Conservation (phyloP, 495 filamentous ascomycete genomes). For the Glonium stellatum region DNA sequence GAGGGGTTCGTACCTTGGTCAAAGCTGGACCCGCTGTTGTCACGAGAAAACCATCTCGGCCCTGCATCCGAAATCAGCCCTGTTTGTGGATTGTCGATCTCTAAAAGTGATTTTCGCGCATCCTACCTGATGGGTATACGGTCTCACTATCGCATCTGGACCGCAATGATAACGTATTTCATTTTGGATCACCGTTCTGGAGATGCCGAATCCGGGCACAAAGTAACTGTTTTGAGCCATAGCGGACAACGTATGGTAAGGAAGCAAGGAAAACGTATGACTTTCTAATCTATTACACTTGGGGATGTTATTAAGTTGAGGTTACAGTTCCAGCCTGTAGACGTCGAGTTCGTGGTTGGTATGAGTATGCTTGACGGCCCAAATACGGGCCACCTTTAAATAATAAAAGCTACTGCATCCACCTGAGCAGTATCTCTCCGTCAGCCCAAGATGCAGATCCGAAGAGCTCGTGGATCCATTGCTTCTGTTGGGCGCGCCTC, state of each 20-base stretch:
- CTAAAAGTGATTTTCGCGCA: not conserved
- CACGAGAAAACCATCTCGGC: constrained; percentile 34
- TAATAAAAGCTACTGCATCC: not conserved
- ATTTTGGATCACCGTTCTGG: constrained; percentile 32
- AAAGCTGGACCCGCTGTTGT: constrained; percentile 31
- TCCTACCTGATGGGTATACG: constrained; percentile 30
- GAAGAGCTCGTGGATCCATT: too few species aligned
- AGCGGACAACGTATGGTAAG: constrained; percentile 1
- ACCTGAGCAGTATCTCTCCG: too few species aligned
- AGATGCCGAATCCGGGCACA: constrained; percentile 33
- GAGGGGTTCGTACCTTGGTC: constrained; percentile 28
- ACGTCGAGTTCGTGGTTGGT: not conserved
- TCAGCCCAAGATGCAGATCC: too few species aligned
- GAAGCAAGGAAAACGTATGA: not conserved
- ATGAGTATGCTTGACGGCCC: not conserved
- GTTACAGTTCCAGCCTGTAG: constrained; percentile 3
- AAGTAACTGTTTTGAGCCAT: constrained; percentile 31
- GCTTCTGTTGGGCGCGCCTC: too few species aligned
- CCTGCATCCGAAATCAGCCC: constrained; percentile 23
- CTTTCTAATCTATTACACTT: not conserved
- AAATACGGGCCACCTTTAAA: not conserved
- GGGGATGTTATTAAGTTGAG: not conserved
- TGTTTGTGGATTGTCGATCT: constrained; percentile 1
- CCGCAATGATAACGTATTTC: constrained; percentile 35
- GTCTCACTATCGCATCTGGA: constrained; percentile 32